These are phyloP conservation scores for Suillus subaureus DNA, from an alignment of 768 basidiomycete species.

Conservation along the genomic window DNA sequence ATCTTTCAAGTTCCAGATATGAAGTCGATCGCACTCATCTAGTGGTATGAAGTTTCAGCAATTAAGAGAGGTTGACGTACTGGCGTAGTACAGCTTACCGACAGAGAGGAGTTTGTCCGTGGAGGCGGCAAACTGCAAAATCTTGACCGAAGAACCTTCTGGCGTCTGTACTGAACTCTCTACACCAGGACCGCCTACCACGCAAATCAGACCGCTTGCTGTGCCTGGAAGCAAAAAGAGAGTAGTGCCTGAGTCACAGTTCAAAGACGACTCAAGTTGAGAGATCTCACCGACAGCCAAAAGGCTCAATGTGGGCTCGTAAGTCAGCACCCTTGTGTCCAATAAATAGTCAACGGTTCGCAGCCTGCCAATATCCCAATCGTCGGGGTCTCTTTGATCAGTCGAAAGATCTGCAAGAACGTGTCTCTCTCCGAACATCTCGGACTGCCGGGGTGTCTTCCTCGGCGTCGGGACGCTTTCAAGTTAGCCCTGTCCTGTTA, in stretches of 20 bases:
- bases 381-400: conserved; percentile 54
- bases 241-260: background rate
- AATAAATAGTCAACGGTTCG: conserved; percentile 51
- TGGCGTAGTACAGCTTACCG: conserved; percentile 43
- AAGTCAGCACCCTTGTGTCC: conserved; percentile 53
- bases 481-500: background rate
- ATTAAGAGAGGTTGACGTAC: background rate
- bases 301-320: conserved; percentile 61
- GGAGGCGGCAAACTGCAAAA: conserved; percentile 62
- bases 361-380: conserved; percentile 59
- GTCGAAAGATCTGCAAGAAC: conserved; percentile 53
- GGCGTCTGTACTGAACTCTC: conserved; percentile 50
- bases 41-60: conserved; percentile 3
- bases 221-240: conserved; percentile 51
- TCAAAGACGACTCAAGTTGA: background rate
- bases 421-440: background rate
- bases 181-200: conserved; percentile 73
- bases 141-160: conserved; percentile 50
- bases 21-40: conserved; percentile 59
- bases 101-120: conserved; percentile 60
- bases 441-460: background rate
- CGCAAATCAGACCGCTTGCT: conserved; percentile 56
- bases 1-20: conserved; percentile 60
- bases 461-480: background rate
- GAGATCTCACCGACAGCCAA: conserved; percentile 57